A percentile compares a stretch with the other conserved stretches of the same genome.
Conservation (phyloP, 805 yeast species). For the Ogataea degrootiae region DNA sequence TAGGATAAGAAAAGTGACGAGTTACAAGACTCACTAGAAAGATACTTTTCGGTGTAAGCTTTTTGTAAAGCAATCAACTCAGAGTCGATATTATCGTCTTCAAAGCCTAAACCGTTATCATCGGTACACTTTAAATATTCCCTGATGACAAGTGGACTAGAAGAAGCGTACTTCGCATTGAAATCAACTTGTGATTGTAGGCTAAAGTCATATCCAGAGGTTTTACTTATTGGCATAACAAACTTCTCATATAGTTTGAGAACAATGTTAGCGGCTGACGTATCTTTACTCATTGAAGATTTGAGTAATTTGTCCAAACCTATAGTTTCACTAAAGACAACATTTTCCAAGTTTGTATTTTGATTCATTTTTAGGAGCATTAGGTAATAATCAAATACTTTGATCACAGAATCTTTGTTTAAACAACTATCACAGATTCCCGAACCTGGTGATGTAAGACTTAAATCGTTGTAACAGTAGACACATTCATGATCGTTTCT, state of each 20-base stretch:
- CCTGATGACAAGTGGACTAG: slow-evolving; percentile 13
- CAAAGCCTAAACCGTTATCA: slow-evolving; percentile 14
- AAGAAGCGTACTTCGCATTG: slow-evolving; percentile 7
- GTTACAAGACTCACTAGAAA: slow-evolving; percentile 13
- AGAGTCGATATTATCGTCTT: slow-evolving; percentile 19
- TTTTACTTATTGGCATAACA: slow-evolving; percentile 25
- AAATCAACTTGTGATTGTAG: slow-evolving; percentile 15
- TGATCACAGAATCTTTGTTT: slow-evolving; percentile 19
- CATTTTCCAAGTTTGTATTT: slow-evolving; percentile 21
- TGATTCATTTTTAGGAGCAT: slow-evolving; percentile 22
- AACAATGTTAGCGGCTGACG: slow-evolving; percentile 19
- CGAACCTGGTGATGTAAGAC: slow-evolving; percentile 5
- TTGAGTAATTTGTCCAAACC: slow-evolving; percentile 17
- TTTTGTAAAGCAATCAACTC: slow-evolving; percentile 22
- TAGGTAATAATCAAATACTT: slow-evolving; percentile 21
- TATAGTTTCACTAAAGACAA: slow-evolving; percentile 19
- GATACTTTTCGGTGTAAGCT: slow-evolving; percentile 8
- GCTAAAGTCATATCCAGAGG: slow-evolving; percentile 27
- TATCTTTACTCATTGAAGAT: slow-evolving; percentile 18
- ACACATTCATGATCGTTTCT: slow-evolving; percentile 8
- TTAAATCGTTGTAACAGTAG: slow-evolving; percentile 6
- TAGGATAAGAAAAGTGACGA: slow-evolving; percentile 26
- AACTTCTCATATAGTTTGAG: slow-evolving; percentile 25
- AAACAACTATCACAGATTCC: slow-evolving; percentile 24
- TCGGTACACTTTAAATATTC: slow-evolving; percentile 18